Evolutionary conservation across 2,329 filamentous ascomycete genomes (phyloP).

Genomic region (Sporothrix schenckii): DNA sequence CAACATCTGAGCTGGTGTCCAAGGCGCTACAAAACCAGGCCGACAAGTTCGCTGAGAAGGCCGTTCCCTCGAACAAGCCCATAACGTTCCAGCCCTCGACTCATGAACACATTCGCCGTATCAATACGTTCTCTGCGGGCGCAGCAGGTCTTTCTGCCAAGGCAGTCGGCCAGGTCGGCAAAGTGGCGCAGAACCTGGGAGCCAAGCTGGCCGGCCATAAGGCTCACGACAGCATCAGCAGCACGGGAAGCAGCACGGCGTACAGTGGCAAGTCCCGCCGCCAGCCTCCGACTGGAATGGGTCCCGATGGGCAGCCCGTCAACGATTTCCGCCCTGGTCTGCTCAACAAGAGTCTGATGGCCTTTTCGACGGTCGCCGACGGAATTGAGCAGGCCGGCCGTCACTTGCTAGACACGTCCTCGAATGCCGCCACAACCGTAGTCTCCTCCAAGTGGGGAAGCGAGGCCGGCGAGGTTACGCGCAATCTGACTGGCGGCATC

Average conservation of each 20-base stretch:
- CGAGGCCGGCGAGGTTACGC: slow-evolving; percentile 79
- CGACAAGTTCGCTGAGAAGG: slow-evolving; percentile 77
- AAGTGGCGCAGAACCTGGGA: slow-evolving; percentile 86
- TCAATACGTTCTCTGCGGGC: slow-evolving; percentile 80
- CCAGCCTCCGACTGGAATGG: slow-evolving; percentile 59
- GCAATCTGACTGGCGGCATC: slow-evolving; percentile 77
- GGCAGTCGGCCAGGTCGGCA: slow-evolving; percentile 81
- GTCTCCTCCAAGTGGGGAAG: slow-evolving; percentile 87
- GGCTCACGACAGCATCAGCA: slow-evolving; percentile 12
- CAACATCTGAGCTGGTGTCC: slow-evolving; percentile 76
- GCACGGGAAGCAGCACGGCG: background rate
- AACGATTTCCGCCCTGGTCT: slow-evolving; percentile 82
- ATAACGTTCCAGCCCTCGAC: slow-evolving; percentile 86
- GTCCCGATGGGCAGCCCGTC: slow-evolving; percentile 68
- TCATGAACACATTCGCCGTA: slow-evolving; percentile 81
- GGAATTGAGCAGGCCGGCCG: slow-evolving; percentile 87
- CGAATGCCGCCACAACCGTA: slow-evolving; percentile 78
- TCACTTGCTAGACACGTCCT: slow-evolving; percentile 72
- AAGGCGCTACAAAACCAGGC: slow-evolving; percentile 77
- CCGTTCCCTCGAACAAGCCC: slow-evolving; percentile 75
- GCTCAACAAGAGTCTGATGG: slow-evolving; percentile 94
- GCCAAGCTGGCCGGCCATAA: slow-evolving; percentile 62
- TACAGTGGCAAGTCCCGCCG: slow-evolving; percentile 18
- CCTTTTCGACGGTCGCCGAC: slow-evolving; percentile 91
- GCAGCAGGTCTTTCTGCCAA: slow-evolving; percentile 81